A percentile compares a stretch with the other conserved stretches of the same genome.
Evolutionary conservation across 1,284 basidiomycete species (phyloP).

Genomic region (Tylopilus sp.): DNA sequence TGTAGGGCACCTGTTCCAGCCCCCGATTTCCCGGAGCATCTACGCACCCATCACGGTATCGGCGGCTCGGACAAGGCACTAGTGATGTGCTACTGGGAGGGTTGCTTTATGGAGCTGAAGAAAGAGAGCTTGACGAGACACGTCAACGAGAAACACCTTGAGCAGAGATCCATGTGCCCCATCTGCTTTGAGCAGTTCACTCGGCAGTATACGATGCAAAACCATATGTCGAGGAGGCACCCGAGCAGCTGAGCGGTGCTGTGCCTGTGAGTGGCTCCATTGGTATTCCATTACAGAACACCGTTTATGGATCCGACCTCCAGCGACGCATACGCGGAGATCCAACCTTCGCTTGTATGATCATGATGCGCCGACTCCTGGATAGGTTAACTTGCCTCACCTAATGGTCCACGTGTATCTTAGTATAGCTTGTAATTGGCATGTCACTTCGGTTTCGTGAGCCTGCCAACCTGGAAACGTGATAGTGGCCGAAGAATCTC

Average conservation of each 20-base stretch:
- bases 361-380: neutral
- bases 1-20: constrained; percentile 12
- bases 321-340: constrained; percentile 1
- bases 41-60: constrained; percentile 24
- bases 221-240: constrained; percentile 16
- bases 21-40: constrained; percentile 22
- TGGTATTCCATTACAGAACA: neutral
- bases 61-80: constrained; percentile 12
- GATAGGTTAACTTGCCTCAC: constrained; percentile 6
- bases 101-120: constrained; percentile 21
- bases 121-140: constrained; percentile 31
- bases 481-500: neutral
- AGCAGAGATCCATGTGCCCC: constrained; percentile 16
- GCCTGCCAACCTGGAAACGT: constrained; percentile 7
- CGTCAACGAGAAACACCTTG: constrained; percentile 28
- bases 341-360: neutral
- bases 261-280: constrained; percentile 11
- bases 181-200: constrained; percentile 26
- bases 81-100: constrained; percentile 18
- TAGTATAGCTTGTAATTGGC: constrained; percentile 6
- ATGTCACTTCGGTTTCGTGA: constrained; percentile 4
- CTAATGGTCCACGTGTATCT: constrained; percentile 16
- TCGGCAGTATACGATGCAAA: constrained; percentile 24
- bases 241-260: neutral
- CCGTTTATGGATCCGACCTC: neutral